Evolutionary conservation across 371 early-diverging fungal genomes (phyloP).

Genomic region (Rhizopus arrhizus): DNA sequence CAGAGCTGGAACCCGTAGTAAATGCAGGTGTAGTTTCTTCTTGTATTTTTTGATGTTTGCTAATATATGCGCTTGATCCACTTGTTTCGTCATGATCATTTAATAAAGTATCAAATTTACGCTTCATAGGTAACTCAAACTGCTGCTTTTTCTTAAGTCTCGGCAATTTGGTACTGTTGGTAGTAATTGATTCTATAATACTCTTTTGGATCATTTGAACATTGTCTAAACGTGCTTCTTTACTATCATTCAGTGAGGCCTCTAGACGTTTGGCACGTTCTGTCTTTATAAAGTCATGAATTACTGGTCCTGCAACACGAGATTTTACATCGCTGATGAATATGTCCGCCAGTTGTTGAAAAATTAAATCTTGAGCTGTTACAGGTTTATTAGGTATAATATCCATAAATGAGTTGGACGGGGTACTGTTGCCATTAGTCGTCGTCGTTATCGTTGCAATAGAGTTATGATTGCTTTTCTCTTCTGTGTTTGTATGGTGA

Average conservation of each 20-base stretch:
- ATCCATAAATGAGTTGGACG: too few relatives aligned
- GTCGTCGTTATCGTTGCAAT: too few relatives aligned
- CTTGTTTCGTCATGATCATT: slow-evolving; percentile 3
- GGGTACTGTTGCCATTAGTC: too few relatives aligned
- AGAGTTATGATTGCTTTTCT: too few relatives aligned
- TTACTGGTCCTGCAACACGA: slow-evolving; percentile 57
- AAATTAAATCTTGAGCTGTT: slow-evolving; percentile 48
- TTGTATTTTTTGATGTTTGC: neutral
- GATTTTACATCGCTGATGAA: slow-evolving; percentile 64
- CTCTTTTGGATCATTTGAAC: neutral
- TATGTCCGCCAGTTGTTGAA: slow-evolving; percentile 56
- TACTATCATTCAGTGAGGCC: slow-evolving; percentile 10
- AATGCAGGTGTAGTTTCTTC: slow-evolving; percentile 10
- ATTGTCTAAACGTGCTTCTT: slow-evolving; percentile 10
- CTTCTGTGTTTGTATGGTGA: too few relatives aligned
- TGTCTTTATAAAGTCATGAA: slow-evolving; percentile 57
- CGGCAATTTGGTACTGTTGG: slow-evolving; percentile 33
- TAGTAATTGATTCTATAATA: slow-evolving; percentile 23
- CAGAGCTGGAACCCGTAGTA: slow-evolving; percentile 17
- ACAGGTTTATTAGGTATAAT: slow-evolving; percentile 11
- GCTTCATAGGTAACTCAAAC: slow-evolving; percentile 3
- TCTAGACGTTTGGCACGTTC: slow-evolving; percentile 24
- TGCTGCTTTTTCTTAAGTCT: slow-evolving; percentile 41
- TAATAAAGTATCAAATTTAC: slow-evolving; percentile 13
- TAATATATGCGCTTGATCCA: neutral